These are phyloP conservation scores for Fraxinus angustifolia DNA, from an alignment of 305 asterid species.

Conservation along the genomic window DNA sequence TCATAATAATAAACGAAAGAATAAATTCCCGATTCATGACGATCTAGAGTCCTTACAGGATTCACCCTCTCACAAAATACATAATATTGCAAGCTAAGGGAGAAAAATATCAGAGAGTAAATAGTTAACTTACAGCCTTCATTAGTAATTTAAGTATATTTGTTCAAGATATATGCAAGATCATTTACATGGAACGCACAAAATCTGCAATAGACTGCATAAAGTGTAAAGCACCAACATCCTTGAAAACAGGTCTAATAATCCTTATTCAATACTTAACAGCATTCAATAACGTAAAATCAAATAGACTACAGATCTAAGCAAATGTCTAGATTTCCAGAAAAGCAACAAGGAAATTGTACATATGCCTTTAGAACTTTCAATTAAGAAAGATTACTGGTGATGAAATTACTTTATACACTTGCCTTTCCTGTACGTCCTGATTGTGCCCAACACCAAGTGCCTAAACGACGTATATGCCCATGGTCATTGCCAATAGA, in stretches of 20 bases:
- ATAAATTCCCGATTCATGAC: not conserved
- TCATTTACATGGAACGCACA: conserved; percentile 1
- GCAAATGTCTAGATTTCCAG: not conserved
- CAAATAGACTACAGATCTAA: not conserved
- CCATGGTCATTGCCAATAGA: conserved; percentile 83
- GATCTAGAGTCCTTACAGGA: conserved; percentile 4
- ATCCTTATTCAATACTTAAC: not conserved
- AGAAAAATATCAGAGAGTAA: not conserved
- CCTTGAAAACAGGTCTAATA: not conserved
- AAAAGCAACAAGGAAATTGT: conserved; percentile 5
- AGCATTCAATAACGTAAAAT: not conserved
- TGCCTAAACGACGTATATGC: conserved; percentile 69
- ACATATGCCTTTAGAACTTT: conserved; percentile 12
- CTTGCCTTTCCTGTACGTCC: conserved; percentile 92
- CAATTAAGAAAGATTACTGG: not conserved
- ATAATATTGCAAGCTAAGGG: not conserved
- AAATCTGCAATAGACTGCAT: not conserved
- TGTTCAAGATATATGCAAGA: not conserved
- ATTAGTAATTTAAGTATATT: not conserved
- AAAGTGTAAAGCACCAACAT: not conserved
- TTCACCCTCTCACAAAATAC: not conserved
- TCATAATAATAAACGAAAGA: not conserved
- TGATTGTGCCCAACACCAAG: conserved; percentile 92
- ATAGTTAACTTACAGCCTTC: not conserved
- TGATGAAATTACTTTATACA: conserved; percentile 20